Evolutionary conservation across 257 asterid species (phyloP).

Genomic region (Solanum ossicruentum): DNA sequence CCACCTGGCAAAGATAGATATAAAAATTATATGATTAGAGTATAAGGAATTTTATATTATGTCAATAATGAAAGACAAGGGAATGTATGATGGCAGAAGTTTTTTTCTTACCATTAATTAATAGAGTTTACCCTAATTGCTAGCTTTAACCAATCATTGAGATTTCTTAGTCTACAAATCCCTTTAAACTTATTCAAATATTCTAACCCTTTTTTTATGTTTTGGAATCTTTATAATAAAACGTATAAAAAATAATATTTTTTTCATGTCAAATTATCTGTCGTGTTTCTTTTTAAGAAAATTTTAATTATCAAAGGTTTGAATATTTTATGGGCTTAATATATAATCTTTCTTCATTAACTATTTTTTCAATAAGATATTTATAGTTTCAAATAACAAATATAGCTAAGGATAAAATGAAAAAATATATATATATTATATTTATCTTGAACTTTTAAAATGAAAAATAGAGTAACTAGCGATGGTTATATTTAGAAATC

Average conservation of each 20-base stretch:
- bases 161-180: background rate
- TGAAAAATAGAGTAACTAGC: too few relatives aligned
- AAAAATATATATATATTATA: background rate
- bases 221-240: constrained; percentile 4
- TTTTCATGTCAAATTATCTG: accelerated
- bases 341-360: background rate
- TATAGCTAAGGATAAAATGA: background rate
- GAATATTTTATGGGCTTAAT: background rate
- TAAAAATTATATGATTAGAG: background rate
- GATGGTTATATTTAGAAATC: too few relatives aligned
- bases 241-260: background rate
- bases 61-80: constrained; percentile 15
- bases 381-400: background rate
- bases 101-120: constrained; percentile 10
- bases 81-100: constrained; percentile 9
- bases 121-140: constrained; percentile 10
- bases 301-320: background rate
- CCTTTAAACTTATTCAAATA: constrained; percentile 1
- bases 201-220: background rate
- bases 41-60: background rate
- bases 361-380: background rate
- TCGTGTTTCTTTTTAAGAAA: background rate
- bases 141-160: constrained; percentile 8
- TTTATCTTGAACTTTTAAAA: background rate
- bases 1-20: background rate